phyloP scores from a whole-genome alignment of 75 land plant genomes.

The Selaginella tamariscina region DNA sequence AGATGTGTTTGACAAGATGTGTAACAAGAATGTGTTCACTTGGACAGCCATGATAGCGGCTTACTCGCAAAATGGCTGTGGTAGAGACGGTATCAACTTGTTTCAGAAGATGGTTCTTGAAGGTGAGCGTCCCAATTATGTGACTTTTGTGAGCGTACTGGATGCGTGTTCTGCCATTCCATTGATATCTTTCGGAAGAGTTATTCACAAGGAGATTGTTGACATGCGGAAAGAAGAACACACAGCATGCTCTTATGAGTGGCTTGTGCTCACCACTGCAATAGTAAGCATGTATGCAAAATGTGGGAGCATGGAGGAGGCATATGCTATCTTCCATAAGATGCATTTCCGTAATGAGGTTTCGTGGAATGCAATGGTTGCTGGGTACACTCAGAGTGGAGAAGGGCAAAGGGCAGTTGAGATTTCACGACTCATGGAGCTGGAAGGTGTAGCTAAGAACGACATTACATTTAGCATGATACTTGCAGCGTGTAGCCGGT shows the following conservation, averaged over 20 bases:
- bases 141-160: slow-evolving; percentile 30
- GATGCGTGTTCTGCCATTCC: slow-evolving; percentile 28
- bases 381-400: background rate
- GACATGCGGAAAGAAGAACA: too few species aligned
- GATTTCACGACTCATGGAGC: background rate
- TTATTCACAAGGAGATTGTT: too few species aligned
- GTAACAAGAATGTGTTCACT: slow-evolving; percentile 19
- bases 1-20: slow-evolving; percentile 20
- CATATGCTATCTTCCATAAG: too few species aligned
- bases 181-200: background rate
- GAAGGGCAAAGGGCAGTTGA: background rate
- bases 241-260: too few species aligned
- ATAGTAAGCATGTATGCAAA: too few species aligned
- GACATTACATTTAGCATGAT: background rate
- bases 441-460: background rate
- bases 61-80: slow-evolving; percentile 27
- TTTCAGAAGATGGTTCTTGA: slow-evolving; percentile 25
- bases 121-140: slow-evolving; percentile 20
- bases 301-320: too few species aligned
- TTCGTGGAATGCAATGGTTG: slow-evolving; percentile 5
- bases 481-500: background rate
- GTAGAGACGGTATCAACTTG: slow-evolving; percentile 22
- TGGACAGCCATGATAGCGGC: slow-evolving; percentile 35
- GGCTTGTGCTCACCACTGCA: too few species aligned
- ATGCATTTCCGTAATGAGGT: too few species aligned